Evolutionary conservation across 1,139 yeast genomes (phyloP), one percentile per base, ranked within the genome.

Genomic region (Spathaspora sp.): DNA sequence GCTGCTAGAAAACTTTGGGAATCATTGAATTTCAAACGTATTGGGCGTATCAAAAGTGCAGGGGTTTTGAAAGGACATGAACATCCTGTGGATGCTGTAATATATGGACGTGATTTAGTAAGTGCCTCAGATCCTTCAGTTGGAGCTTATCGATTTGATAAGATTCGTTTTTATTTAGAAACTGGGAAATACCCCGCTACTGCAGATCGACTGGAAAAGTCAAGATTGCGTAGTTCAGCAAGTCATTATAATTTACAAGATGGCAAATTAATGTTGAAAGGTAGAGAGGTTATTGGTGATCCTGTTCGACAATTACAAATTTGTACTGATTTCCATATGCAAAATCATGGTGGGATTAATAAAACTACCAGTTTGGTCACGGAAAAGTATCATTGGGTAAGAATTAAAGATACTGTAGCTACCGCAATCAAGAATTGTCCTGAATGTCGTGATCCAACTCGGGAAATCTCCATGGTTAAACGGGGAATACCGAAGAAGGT

Each of bases 281-380:
- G 88, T 20, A 77, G 86, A 53, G 96, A 89, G 63, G 97, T 93
- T 8, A 77, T 93, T 1, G 74, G 86, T 37, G 93, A 87, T 51
- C 86, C 88, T 0, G 81, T 75, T 1, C 78, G 82, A 46, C 98
- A 91, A 66, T 63, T 86, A 42, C 84, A 81, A 51, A 83, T 91
- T 31, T 89, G 93, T 41, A 75, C 81, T n/a, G 85, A 82, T 43
- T 66, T 81, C 13, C 98, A 91, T 61, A 60, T 76, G 53, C 69
- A 79, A 15, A 78, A 78, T 46, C 97, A 90, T 60, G 86, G 86
- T 5, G 98, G 98, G n/a, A 89, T 93, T 50, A 93, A 93, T 65
- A 87, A 85, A 57, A 85, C 96, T 1, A 90, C 97, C 0, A 72
- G 93, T 0, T 70, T 78, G 33, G 81, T 93, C 17, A 80, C 95